phyloP scores from a whole-genome alignment of 106 monocot species.

The Xerophyta viscosa region DNA sequence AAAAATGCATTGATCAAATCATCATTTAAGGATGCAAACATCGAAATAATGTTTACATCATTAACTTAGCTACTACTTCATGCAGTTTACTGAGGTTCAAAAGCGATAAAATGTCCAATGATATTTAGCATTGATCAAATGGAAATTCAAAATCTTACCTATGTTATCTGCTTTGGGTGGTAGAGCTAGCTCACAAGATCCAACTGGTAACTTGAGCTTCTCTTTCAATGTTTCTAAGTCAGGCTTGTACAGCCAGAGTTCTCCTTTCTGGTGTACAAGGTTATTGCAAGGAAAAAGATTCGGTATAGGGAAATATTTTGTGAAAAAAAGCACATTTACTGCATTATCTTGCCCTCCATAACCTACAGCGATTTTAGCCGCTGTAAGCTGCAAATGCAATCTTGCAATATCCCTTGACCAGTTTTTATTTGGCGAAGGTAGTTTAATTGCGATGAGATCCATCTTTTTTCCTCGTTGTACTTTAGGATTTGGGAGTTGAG shows the following conservation, averaged over 20 bases:
- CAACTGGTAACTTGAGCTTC: conserved; percentile 51
- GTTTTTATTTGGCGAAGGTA: conserved; percentile 41
- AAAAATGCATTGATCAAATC: too few relatives aligned
- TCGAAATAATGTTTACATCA: too few relatives aligned
- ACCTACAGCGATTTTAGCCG: conserved; percentile 51
- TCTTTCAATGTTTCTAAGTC: conserved; percentile 24
- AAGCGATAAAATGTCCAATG: neutral
- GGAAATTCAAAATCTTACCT: too few relatives aligned
- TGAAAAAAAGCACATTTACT: conserved; percentile 52
- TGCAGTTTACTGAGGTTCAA: too few relatives aligned
- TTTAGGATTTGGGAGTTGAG: conserved; percentile 38
- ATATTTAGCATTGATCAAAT: neutral
- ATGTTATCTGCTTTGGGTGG: conserved; percentile 21
- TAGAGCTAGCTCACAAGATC: conserved; percentile 64
- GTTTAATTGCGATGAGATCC: conserved; percentile 65
- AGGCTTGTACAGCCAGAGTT: conserved; percentile 64
- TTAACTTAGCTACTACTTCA: too few relatives aligned
- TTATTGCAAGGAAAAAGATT: conserved; percentile 65
- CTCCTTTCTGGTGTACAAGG: conserved; percentile 36
- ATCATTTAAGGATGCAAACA: too few relatives aligned
- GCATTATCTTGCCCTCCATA: conserved; percentile 2
- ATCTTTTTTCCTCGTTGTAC: conserved; percentile 16
- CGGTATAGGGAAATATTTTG: conserved; percentile 65
- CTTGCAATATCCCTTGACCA: conserved; percentile 71
- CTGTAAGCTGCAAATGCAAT: conserved; percentile 63